A percentile compares a stretch with the other conserved stretches of the same genome.
Conservation (phyloP, 305 asterid species). For the Fraxinus velutina region DNA sequence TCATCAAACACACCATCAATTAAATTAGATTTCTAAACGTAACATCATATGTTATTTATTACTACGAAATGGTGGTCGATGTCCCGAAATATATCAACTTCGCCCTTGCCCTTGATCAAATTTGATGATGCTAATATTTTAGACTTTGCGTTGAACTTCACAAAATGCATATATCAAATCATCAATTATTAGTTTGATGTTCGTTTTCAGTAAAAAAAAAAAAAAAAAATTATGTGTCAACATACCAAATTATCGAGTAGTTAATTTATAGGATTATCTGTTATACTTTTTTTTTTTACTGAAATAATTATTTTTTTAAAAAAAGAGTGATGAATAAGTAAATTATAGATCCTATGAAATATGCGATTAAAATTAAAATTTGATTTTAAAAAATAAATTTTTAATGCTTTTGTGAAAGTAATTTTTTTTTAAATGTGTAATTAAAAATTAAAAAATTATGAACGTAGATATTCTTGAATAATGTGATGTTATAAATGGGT, state of each 20-base stretch:
- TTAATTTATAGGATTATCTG: neutral
- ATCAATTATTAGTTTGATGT: too few relatives aligned
- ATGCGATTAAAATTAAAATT: too few relatives aligned
- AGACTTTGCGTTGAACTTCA: neutral
- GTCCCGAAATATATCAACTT: neutral
- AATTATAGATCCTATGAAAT: too few relatives aligned
- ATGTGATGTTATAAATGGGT: neutral
- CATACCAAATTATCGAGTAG: neutral
- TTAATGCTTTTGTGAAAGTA: neutral
- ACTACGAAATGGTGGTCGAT: neutral
- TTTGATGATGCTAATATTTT: neutral
- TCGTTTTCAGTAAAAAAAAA: too few relatives aligned
- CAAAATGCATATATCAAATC: too few relatives aligned
- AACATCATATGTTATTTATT: too few relatives aligned
- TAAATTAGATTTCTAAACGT: neutral
- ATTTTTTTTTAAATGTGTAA: too few relatives aligned
- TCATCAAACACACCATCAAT: too few relatives aligned
- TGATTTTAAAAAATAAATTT: too few relatives aligned
- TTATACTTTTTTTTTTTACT: too few relatives aligned
- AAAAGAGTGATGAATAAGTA: neutral
- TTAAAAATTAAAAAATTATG: too few relatives aligned
- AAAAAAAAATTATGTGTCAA: neutral
- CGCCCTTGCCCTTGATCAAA: neutral
- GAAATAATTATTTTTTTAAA: too few relatives aligned
- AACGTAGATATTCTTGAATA: neutral